These are phyloP conservation scores for Leccinum pellstonianum DNA, from an alignment of 768 basidiomycete species.

Conservation along the genomic window DNA sequence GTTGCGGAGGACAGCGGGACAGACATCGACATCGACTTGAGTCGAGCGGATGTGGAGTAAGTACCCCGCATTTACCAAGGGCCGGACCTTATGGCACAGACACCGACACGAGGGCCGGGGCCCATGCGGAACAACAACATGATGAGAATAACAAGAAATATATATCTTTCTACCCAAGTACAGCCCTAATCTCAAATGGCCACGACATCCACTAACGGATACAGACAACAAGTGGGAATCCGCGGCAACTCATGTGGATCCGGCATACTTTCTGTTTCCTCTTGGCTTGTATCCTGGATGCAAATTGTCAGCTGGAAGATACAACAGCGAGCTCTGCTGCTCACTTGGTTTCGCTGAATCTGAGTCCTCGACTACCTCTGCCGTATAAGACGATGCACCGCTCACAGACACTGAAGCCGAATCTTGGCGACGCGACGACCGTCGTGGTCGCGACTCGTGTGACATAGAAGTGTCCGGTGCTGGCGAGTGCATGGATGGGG, in stretches of 20 bases:
- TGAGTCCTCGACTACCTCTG: constrained; percentile 28
- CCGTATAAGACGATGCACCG: constrained; percentile 31
- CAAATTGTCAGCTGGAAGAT: not conserved
- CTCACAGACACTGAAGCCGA: constrained; percentile 33
- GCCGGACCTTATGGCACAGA: not conserved
- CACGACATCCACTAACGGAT: not conserved
- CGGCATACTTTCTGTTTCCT: constrained; percentile 24
- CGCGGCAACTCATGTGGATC: constrained; percentile 12
- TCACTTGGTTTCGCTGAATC: constrained; percentile 31
- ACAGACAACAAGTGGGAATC: not conserved
- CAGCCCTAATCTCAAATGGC: constrained; percentile 11
- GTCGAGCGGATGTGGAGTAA: not conserved
- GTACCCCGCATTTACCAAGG: not conserved
- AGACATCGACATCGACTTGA: not conserved
- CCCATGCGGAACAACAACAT: constrained; percentile 1
- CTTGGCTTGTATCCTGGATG: constrained; percentile 24
- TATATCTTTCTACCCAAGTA: constrained; percentile 24
- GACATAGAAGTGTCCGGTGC: constrained; percentile 20
- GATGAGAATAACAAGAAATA: constrained; percentile 25
- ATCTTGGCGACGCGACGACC: constrained; percentile 27
- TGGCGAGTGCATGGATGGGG: constrained; percentile 20
- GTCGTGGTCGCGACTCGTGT: constrained; percentile 30
- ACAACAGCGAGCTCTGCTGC: constrained; percentile 1
- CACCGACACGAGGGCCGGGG: constrained; percentile 3
- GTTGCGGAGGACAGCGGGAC: constrained; percentile 1